Conservation (phyloP, 208 protist genomes). For the Leishmania gerbilli region DNA sequence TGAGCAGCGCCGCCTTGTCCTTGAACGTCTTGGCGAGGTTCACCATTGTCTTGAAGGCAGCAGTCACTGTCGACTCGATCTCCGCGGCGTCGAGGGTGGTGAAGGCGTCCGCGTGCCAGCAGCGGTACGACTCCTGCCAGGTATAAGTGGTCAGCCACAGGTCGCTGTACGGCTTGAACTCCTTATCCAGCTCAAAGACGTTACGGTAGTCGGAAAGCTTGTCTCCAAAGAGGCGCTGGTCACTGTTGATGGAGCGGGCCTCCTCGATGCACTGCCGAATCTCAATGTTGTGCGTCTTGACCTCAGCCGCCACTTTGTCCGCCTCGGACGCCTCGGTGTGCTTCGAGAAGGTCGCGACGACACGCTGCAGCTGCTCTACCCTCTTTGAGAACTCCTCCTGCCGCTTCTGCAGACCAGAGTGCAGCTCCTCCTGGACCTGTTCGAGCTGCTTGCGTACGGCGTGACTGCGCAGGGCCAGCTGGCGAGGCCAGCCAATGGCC, state of each 20-base stretch:
- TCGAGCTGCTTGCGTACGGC: conserved; percentile 89
- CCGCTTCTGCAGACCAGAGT: conserved; percentile 88
- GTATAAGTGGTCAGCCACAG: conserved; percentile 95
- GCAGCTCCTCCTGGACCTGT: conserved; percentile 90
- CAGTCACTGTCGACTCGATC: conserved; percentile 89
- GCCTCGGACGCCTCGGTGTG: conserved; percentile 91
- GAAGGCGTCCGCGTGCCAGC: conserved; percentile 95
- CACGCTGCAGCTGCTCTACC: conserved; percentile 91
- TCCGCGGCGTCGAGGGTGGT: conserved; percentile 92
- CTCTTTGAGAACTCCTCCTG: conserved; percentile 95
- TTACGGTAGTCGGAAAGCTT: conserved; percentile 95
- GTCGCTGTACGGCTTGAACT: conserved; percentile 97
- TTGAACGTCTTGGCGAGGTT: conserved; percentile 93
- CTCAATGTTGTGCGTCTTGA: conserved; percentile 94
- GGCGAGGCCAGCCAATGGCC: conserved; percentile 93
- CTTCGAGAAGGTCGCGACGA: conserved; percentile 93
- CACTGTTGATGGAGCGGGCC: conserved; percentile 93
- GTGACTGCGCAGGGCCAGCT: conserved; percentile 79
- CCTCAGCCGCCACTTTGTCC: conserved; percentile 94
- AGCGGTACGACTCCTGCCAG: conserved; percentile 93
- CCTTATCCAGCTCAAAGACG: conserved; percentile 94
- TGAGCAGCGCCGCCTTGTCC: conserved; percentile 88
- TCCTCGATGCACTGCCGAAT: conserved; percentile 93
- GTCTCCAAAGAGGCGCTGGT: conserved; percentile 95
- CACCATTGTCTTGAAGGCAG: conserved; percentile 90